Percentiles rank a stretch among this genome's conserved stretches.
Conservation (phyloP, 768 basidiomycete species). For the Exsudoporus frostii region DNA sequence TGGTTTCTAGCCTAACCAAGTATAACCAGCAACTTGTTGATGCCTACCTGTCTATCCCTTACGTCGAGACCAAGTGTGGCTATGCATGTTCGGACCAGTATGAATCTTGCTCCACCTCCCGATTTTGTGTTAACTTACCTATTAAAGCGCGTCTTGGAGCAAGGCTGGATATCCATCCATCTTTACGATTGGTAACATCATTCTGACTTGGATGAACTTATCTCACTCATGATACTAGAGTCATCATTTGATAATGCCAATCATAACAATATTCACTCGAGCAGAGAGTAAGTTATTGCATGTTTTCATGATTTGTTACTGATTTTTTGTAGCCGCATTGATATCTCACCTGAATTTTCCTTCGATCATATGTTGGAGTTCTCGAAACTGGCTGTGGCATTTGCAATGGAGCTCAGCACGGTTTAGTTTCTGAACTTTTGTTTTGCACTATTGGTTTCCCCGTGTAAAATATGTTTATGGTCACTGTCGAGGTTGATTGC, state of each 20-base stretch:
- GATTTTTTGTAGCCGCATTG: constrained; percentile 58
- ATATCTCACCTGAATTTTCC: constrained; percentile 84
- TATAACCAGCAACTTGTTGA: constrained; percentile 77
- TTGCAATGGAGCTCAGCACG: constrained; percentile 72
- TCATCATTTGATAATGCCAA: constrained; percentile 76
- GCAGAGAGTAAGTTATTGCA: constrained; percentile 63
- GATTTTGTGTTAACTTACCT: constrained; percentile 22
- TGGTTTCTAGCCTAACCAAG: constrained; percentile 58
- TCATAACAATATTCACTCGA: constrained; percentile 69
- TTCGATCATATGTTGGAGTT: constrained; percentile 90
- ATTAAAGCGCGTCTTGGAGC: constrained; percentile 67
- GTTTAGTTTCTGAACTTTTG: background rate
- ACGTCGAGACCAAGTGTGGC: constrained; percentile 79
- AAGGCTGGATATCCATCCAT: constrained; percentile 83
- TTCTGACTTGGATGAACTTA: background rate
- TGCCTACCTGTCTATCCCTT: constrained; percentile 80
- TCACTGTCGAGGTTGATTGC: background rate
- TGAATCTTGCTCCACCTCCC: constrained; percentile 26
- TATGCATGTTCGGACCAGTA: constrained; percentile 96
- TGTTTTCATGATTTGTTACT: constrained; percentile 36
- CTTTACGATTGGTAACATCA: constrained; percentile 63
- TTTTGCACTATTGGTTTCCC: background rate
- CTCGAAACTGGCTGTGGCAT: constrained; percentile 78
- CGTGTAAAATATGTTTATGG: background rate
- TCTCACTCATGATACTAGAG: constrained; percentile 35